Conservation (phyloP, 805 yeast genomes). For the Ogataea ganodermae region DNA sequence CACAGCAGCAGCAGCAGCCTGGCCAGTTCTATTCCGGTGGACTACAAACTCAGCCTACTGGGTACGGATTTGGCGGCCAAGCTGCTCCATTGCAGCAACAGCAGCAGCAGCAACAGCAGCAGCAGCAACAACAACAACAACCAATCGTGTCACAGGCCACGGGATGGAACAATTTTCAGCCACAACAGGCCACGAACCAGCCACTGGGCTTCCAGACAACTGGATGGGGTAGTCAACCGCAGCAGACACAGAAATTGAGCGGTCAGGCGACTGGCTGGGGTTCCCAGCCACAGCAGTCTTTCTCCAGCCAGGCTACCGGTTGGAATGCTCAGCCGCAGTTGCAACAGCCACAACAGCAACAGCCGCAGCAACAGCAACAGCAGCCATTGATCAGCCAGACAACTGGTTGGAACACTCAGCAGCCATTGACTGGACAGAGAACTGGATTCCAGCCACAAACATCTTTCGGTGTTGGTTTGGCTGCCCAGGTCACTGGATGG, state of each 20-base stretch:
- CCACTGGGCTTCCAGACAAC: conserved; percentile 24
- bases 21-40: conserved; percentile 23
- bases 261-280: conserved; percentile 31
- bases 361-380: conserved; percentile 16
- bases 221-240: conserved; percentile 25
- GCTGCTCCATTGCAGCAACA: conserved; percentile 18
- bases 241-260: conserved; percentile 19
- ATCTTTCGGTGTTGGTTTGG: conserved; percentile 37
- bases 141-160: conserved; percentile 13
- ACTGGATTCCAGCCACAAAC: conserved; percentile 44
- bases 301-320: conserved; percentile 43
- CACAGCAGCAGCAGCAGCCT: conserved; percentile 34
- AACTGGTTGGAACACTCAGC: conserved; percentile 37
- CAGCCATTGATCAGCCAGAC: conserved; percentile 36
- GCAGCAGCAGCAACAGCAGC: conserved; percentile 22
- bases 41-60: conserved; percentile 41
- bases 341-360: conserved; percentile 14
- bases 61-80: conserved; percentile 34
- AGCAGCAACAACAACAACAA: conserved; percentile 20
- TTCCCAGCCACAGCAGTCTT: conserved; percentile 21
- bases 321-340: conserved; percentile 23
- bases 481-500: conserved; percentile 47
- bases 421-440: conserved; percentile 38
- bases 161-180: conserved; percentile 19
- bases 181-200: conserved; percentile 13